A percentile compares a stretch with the other conserved stretches of the same genome.
Evolutionary conservation across 805 yeast species (phyloP).

Genomic region (Kodamaea kaohsiungensis): DNA sequence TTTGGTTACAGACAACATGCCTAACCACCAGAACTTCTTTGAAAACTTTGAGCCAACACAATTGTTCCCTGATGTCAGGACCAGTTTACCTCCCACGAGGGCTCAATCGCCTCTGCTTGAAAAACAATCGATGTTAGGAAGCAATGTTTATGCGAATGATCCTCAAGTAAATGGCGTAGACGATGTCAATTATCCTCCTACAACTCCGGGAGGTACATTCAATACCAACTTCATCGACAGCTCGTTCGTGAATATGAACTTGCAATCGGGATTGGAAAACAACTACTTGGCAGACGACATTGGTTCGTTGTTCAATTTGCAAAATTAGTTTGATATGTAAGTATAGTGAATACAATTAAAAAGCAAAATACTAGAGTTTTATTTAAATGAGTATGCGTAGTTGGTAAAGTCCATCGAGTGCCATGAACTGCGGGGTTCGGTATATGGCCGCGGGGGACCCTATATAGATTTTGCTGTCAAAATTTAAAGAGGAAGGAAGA

Average conservation of each 20-base stretch:
- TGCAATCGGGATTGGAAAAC: slow-evolving; percentile 35
- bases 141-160: slow-evolving; percentile 34
- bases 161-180: slow-evolving; percentile 1
- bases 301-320: slow-evolving; percentile 32
- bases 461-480: not conserved
- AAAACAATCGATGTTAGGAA: slow-evolving; percentile 22
- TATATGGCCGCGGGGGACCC: not conserved
- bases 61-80: slow-evolving; percentile 47
- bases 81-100: slow-evolving; percentile 38
- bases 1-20: slow-evolving; percentile 52
- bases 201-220: slow-evolving; percentile 30
- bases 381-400: not conserved
- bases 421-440: not conserved
- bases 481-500: not conserved
- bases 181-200: slow-evolving; percentile 4
- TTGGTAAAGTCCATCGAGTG: not conserved
- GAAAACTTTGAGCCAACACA: slow-evolving; percentile 60
- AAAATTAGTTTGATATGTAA: not conserved
- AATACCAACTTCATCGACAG: slow-evolving; percentile 43
- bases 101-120: slow-evolving; percentile 33
- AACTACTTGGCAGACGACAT: slow-evolving; percentile 25
- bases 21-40: slow-evolving; percentile 46
- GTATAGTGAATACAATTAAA: not conserved
- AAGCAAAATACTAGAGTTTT: not conserved
- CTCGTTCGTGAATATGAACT: slow-evolving; percentile 43